These are phyloP conservation scores for Fusarium siculi DNA, from an alignment of 2,329 filamentous ascomycete genomes.

Conservation along the genomic window DNA sequence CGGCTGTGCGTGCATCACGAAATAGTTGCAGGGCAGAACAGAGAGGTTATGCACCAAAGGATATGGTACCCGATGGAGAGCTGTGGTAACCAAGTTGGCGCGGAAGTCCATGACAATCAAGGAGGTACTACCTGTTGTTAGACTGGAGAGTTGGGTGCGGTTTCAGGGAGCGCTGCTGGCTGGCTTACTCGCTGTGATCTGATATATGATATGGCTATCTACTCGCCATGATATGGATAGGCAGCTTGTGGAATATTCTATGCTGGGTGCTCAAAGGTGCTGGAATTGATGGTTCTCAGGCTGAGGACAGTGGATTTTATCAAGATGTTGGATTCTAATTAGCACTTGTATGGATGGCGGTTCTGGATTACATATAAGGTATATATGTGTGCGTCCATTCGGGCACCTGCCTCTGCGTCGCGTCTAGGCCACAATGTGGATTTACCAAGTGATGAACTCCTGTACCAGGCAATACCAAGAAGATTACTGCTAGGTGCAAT, in stretches of 20 bases:
- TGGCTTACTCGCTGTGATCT: slow-evolving; percentile 14
- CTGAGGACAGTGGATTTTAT: neutral
- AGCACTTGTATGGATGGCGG: neutral
- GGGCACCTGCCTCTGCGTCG: neutral
- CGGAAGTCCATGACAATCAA: neutral
- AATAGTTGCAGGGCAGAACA: slow-evolving; percentile 13
- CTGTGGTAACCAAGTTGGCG: slow-evolving; percentile 11
- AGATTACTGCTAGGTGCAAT: neutral
- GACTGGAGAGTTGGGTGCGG: neutral
- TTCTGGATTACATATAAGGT: neutral
- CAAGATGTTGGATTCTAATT: neutral
- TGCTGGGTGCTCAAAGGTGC: neutral
- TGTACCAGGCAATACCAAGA: neutral
- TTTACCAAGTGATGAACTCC: neutral
- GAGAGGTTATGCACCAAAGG: slow-evolving; percentile 8
- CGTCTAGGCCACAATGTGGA: neutral
- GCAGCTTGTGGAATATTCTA: neutral
- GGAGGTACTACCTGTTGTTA: neutral
- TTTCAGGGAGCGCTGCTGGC: slow-evolving; percentile 20
- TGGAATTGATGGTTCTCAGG: neutral
- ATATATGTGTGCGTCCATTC: neutral
- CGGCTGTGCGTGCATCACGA: slow-evolving; percentile 13
- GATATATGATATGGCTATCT: neutral
- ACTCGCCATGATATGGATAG: neutral
- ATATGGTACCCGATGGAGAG: slow-evolving; percentile 29